A percentile compares a stretch with the other conserved stretches of the same genome.
phyloP scores from a whole-genome alignment of 73 alveolate genomes.

The Paraurostyla sp. region DNA sequence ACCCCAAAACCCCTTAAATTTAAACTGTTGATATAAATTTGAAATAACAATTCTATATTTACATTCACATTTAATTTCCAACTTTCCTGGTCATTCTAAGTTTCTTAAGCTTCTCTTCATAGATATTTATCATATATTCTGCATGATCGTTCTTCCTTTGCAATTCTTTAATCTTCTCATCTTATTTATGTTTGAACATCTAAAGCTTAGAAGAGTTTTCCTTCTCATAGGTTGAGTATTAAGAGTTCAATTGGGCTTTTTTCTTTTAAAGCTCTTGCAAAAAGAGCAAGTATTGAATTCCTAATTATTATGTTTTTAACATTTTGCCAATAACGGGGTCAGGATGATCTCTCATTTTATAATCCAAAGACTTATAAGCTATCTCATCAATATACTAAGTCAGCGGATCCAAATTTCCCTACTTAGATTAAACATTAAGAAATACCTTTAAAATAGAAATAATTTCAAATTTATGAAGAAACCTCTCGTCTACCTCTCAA shows the following conservation, averaged over 20 bases:
- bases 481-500: conserved; percentile 55
- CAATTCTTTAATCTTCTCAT: conserved; percentile 24
- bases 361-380: conserved; percentile 53
- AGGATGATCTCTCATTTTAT: conserved; percentile 56
- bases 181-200: conserved; percentile 6
- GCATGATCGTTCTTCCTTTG: conserved; percentile 42
- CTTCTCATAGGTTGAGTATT: conserved; percentile 3
- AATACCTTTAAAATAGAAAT: conserved; percentile 19
- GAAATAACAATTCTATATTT: no score
- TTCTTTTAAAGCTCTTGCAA: conserved; percentile 22
- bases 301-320: conserved; percentile 24
- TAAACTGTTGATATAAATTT: no score
- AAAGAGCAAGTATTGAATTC: conserved; percentile 47
- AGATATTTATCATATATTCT: conserved; percentile 34
- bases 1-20: no score
- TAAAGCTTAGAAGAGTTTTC: conserved; percentile 17
- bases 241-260: neutral
- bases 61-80: neutral
- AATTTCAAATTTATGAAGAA: conserved; percentile 43
- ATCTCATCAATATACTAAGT: conserved; percentile 39
- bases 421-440: neutral
- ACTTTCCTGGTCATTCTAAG: conserved; percentile 6
- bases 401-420: conserved; percentile 64
- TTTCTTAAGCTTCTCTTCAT: conserved; percentile 57
- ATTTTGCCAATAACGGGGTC: conserved; percentile 55